These are phyloP conservation scores for Xylaria hypoxylon DNA, from an alignment of 2,329 filamentous ascomycete species.

Conservation along the genomic window DNA sequence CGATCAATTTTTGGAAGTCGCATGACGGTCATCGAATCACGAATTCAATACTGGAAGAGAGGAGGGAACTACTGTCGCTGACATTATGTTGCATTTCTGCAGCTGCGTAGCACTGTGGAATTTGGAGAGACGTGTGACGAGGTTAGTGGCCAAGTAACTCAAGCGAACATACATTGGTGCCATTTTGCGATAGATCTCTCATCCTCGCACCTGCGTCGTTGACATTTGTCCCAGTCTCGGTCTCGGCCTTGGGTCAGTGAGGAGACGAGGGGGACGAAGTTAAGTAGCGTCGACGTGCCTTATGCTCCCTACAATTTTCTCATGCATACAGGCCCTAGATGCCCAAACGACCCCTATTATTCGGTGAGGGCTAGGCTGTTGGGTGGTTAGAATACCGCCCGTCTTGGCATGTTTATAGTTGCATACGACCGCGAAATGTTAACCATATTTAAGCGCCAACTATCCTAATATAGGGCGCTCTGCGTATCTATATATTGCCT, in stretches of 20 bases:
- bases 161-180: neutral
- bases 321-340: neutral
- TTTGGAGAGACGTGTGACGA: slow-evolving; percentile 22
- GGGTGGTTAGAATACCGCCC: neutral
- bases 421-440: neutral
- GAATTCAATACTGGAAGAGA: slow-evolving; percentile 1
- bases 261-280: neutral
- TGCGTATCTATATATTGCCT: neutral
- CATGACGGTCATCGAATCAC: slow-evolving; percentile 7
- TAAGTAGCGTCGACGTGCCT: no score
- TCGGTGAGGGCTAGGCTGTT: slow-evolving; percentile 1
- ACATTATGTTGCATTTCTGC: slow-evolving; percentile 24
- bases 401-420: neutral
- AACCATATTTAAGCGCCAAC: neutral
- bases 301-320: neutral
- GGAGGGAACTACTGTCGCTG: neutral
- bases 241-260: neutral
- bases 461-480: neutral
- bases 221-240: neutral
- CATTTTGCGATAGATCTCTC: neutral
- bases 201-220: neutral
- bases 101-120: slow-evolving; percentile 6
- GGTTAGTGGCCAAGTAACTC: slow-evolving; percentile 9
- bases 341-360: neutral
- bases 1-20: neutral